Conservation (phyloP, 257 asterid genomes). For the Thymus mandschuricus region DNA sequence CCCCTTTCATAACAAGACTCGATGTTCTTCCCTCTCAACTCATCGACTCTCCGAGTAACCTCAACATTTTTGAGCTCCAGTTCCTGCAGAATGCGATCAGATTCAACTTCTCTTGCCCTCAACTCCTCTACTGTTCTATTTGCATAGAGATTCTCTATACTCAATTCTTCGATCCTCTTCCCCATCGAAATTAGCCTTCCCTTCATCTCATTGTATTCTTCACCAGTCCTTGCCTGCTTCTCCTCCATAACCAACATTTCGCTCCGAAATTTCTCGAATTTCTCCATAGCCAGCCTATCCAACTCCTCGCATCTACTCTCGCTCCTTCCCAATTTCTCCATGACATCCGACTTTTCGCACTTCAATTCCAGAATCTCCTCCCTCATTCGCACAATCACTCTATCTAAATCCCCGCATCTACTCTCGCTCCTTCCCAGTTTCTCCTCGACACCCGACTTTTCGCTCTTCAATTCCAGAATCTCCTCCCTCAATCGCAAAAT, state of each 20-base stretch:
- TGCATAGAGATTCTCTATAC: no score
- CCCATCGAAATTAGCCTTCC: no score
- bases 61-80: no score
- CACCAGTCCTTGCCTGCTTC: background rate
- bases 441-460: background rate
- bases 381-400: background rate
- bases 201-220: no score
- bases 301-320: background rate
- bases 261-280: background rate
- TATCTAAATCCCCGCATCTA: background rate
- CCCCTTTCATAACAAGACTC: no score
- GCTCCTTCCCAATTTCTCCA: background rate
- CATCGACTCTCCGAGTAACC: no score
- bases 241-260: background rate
- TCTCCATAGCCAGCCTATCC: background rate
- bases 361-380: background rate
- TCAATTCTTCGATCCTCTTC: no score
- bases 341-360: background rate
- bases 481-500: background rate
- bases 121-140: no score
- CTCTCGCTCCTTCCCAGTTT: background rate
- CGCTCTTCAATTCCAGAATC: background rate
- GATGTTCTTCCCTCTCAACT: no score
- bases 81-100: no score
- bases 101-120: no score